phyloP scores from a whole-genome alignment of 768 basidiomycete genomes.

The Brasilioporus rufonigricans region DNA sequence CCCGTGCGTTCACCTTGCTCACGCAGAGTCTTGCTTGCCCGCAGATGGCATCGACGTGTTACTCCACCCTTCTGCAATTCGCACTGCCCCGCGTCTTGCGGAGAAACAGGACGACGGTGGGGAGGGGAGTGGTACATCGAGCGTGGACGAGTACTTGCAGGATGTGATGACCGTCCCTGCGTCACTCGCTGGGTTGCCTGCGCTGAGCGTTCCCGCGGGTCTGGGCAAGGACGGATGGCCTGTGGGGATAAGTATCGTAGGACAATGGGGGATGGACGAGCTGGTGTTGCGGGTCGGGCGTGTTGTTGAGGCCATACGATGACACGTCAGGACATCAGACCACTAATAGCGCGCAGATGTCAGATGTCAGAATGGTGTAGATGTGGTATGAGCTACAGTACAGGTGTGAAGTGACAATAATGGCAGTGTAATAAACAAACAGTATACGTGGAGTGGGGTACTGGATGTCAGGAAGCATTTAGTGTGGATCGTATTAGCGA shows the following conservation, averaged over 20 bases:
- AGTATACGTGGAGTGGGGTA: constrained; percentile 11
- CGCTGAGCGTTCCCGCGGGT: constrained; percentile 66
- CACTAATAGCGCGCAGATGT: too few relatives aligned
- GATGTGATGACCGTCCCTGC: constrained; percentile 92
- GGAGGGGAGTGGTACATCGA: constrained; percentile 9
- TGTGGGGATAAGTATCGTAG: constrained; percentile 77
- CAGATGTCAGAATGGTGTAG: too few relatives aligned
- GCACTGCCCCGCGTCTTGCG: constrained; percentile 68
- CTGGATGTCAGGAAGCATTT: background rate
- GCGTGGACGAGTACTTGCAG: constrained; percentile 72
- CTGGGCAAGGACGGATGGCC: constrained; percentile 66
- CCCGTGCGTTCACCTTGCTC: constrained; percentile 46
- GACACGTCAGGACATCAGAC: constrained; percentile 1
- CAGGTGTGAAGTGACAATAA: constrained; percentile 14
- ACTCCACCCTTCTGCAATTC: constrained; percentile 83
- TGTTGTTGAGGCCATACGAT: constrained; percentile 35
- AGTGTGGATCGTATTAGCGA: constrained; percentile 13
- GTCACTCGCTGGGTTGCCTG: constrained; percentile 85
- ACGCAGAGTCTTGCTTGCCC: background rate
- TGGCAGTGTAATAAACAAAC: constrained; percentile 16
- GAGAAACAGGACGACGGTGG: constrained; percentile 1
- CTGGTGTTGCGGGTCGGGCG: constrained; percentile 55
- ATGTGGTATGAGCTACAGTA: constrained; percentile 19
- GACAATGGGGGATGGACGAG: constrained; percentile 82
- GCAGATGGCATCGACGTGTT: constrained; percentile 73